A percentile compares a stretch with the other conserved stretches of the same genome.
Conservation (phyloP, 768 basidiomycete species). For the Tulasnella sp. region DNA sequence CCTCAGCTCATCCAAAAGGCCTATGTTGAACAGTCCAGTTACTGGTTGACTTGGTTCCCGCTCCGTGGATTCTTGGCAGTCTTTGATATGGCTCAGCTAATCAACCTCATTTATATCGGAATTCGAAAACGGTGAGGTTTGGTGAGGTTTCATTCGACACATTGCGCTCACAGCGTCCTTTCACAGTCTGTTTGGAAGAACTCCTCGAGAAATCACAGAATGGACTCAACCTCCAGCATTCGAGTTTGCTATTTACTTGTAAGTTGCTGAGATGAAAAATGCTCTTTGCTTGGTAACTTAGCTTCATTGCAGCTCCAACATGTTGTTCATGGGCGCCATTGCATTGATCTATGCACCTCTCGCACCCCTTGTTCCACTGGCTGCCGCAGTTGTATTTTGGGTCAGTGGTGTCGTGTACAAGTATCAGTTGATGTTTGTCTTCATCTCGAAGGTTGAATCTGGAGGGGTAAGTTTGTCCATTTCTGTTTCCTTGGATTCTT, state of each 20-base stretch:
- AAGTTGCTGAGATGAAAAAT: constrained; percentile 25
- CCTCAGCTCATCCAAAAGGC: constrained; percentile 66
- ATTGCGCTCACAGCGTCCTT: neutral
- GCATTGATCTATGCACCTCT: constrained; percentile 89
- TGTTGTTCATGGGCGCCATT: constrained; percentile 83
- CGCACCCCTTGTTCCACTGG: constrained; percentile 77
- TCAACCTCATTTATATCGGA: constrained; percentile 79
- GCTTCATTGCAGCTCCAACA: constrained; percentile 35
- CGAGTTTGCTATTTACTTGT: constrained; percentile 77
- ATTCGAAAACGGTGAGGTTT: constrained; percentile 63
- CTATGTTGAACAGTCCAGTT: constrained; percentile 83
- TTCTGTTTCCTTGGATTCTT: neutral
- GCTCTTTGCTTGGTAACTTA: neutral
- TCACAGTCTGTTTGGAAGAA: constrained; percentile 64
- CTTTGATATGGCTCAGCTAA: constrained; percentile 90
- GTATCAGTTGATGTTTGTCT: constrained; percentile 95
- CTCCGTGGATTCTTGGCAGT: constrained; percentile 88
- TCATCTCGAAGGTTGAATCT: constrained; percentile 74
- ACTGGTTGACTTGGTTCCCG: constrained; percentile 92
- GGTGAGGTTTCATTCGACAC: neutral
- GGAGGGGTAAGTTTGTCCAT: constrained; percentile 57
- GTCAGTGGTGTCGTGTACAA: constrained; percentile 45
- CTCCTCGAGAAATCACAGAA: constrained; percentile 78
- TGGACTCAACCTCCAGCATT: constrained; percentile 87
- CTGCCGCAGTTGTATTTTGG: constrained; percentile 80